Evolutionary conservation across 805 yeast genomes (phyloP), one percentile per base, ranked within the genome.

Genomic region (Debaryomyces tyrocola): DNA sequence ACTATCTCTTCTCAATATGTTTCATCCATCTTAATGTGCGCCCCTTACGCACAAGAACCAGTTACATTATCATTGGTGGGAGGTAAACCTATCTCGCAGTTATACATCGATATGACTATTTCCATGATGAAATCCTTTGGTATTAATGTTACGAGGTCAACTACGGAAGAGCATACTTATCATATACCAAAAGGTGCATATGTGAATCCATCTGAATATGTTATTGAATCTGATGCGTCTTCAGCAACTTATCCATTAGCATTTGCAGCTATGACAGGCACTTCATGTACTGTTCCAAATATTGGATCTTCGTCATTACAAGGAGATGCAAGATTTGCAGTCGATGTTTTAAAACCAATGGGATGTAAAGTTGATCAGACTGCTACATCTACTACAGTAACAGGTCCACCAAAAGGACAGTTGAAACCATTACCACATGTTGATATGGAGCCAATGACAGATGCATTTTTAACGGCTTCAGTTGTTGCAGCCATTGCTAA

Each of bases 381-480:
- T 2, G 85, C 78, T 1, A 82, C 87, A 1, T 83, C 95, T 2
- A 94, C 99, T 0, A 90, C 97, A 0, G 98, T 94, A 7, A 81
- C 85, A 36, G 98, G 97, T 40, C 97, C 97, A 5, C 74, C 86
- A 15, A 68, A 69, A 33, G 95, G 95, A 12, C 49, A 66, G 0
- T 75, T 94, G 53, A 79, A 75, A 58, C 88, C 96, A 6, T 73
- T 94, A 52, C 73, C 82, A 10, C 79, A 74, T 51, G 85, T 94
- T 46, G 97, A 94, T 63, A 94, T 94, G 99, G 99, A 94, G 70
- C 98, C 99, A 45, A 94, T 94, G 99, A 94, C 99, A 0, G 99
- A 94, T 68, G 99, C 99, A 0, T 94, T 94, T 64, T 74, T 94
- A 59, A 94, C 99, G 12, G 99, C 99, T 0, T 82, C 95, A 44